Conservation (phyloP, 805 yeast genomes). For the Candida orba region DNA sequence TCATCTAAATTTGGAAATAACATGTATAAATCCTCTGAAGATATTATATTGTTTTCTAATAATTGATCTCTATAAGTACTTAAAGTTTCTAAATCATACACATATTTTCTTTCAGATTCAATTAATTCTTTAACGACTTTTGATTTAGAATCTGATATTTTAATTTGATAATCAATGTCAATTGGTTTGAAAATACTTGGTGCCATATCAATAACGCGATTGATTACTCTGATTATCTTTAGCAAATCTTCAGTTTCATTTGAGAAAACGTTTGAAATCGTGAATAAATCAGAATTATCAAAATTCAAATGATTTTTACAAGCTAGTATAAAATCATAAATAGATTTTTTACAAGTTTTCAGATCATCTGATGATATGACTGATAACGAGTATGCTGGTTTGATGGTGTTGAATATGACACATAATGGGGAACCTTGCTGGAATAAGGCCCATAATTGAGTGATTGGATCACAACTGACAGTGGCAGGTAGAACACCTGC, state of each 20-base stretch:
- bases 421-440: constrained; percentile 93
- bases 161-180: constrained; percentile 23
- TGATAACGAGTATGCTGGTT: constrained; percentile 50
- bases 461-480: constrained; percentile 81
- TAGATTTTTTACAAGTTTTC: constrained; percentile 78
- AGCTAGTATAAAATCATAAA: constrained; percentile 83
- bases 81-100: constrained; percentile 79
- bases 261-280: constrained; percentile 82
- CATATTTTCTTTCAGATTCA: constrained; percentile 88
- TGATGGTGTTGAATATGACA: constrained; percentile 67
- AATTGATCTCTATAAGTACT: constrained; percentile 63
- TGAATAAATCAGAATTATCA: constrained; percentile 77
- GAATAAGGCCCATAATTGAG: constrained; percentile 80
- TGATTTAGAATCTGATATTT: constrained; percentile 48
- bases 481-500: constrained; percentile 74
- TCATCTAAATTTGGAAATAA: constrained; percentile 80
- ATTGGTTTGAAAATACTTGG: constrained; percentile 33
- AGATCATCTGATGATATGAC: constrained; percentile 72
- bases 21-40: constrained; percentile 72
- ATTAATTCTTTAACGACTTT: constrained; percentile 80
- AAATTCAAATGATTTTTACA: constrained; percentile 70
- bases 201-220: constrained; percentile 50
- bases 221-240: constrained; percentile 67
- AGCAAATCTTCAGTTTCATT: constrained; percentile 73
- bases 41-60: constrained; percentile 53